Evolutionary conservation across 1,284 basidiomycete species (phyloP).

Genomic region (Microbotryomycetes sp.): DNA sequence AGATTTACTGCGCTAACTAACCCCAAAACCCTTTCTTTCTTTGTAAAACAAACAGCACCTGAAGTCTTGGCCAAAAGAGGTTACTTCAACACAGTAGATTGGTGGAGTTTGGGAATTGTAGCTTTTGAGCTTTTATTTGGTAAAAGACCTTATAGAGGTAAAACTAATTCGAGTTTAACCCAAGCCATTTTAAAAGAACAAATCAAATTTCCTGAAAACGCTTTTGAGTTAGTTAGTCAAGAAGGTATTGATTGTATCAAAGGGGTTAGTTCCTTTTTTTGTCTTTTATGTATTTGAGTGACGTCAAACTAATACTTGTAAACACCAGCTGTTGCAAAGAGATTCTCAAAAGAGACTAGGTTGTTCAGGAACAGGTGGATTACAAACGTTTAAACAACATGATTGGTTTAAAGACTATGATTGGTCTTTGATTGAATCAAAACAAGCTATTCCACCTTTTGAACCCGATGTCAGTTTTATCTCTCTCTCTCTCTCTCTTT

Average conservation of each 20-base stretch:
- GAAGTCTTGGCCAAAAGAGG: slow-evolving; percentile 39
- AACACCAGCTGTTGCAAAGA: slow-evolving; percentile 67
- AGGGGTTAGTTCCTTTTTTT: slow-evolving; percentile 49
- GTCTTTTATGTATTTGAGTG: not conserved
- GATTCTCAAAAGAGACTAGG: slow-evolving; percentile 75
- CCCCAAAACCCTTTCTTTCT: too few species aligned
- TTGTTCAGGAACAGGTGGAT: slow-evolving; percentile 57
- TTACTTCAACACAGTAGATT: slow-evolving; percentile 87
- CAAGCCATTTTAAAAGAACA: slow-evolving; percentile 65
- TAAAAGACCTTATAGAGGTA: slow-evolving; percentile 81
- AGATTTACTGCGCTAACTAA: too few species aligned
- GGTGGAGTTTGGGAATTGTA: slow-evolving; percentile 93
- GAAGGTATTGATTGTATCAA: slow-evolving; percentile 68
- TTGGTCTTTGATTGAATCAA: slow-evolving; percentile 76
- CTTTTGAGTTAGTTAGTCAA: slow-evolving; percentile 58
- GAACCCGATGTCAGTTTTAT: slow-evolving; percentile 70
- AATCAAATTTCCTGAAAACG: slow-evolving; percentile 34
- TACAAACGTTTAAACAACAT: slow-evolving; percentile 57
- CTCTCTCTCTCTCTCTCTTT: slow-evolving; percentile 10
- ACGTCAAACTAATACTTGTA: not conserved
- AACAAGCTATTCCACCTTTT: slow-evolving; percentile 76
- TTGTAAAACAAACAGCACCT: slow-evolving; percentile 30
- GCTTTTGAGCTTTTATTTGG: slow-evolving; percentile 88
- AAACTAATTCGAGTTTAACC: slow-evolving; percentile 82
- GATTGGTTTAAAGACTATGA: slow-evolving; percentile 81